Percentiles rank a stretch among this genome's conserved stretches.
Conservation (phyloP, 2,329 filamentous ascomycete species). For the Fusarium sp. region DNA sequence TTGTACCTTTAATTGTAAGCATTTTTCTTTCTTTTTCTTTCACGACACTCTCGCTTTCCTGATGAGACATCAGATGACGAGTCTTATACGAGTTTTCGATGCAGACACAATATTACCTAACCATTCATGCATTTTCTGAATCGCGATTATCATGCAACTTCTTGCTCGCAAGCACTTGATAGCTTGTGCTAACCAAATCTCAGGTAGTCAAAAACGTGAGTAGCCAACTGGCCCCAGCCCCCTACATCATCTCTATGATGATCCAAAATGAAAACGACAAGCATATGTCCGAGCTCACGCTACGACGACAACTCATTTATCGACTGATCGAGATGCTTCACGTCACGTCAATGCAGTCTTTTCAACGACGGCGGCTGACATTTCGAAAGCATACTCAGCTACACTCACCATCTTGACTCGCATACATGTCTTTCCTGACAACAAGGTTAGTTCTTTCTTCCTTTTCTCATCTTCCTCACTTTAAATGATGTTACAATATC, state of each 20-base stretch:
- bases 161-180: conserved; percentile 19
- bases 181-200: conserved; percentile 39
- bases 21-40: conserved; percentile 3
- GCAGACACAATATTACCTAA: conserved; percentile 73
- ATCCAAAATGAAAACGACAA: conserved; percentile 89
- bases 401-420: background rate
- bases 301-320: conserved; percentile 57
- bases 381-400: conserved; percentile 25
- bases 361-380: conserved; percentile 44
- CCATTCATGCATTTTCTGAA: conserved; percentile 78
- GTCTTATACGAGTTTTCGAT: conserved; percentile 81
- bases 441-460: conserved; percentile 49
- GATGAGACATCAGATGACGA: conserved; percentile 75
- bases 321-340: conserved; percentile 48
- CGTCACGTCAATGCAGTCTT: conserved; percentile 31
- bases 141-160: conserved; percentile 27
- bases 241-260: conserved; percentile 71
- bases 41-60: conserved; percentile 49
- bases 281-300: conserved; percentile 92
- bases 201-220: conserved; percentile 43
- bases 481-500: conserved; percentile 60
- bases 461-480: background rate
- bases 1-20: conserved; percentile 30
- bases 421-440: background rate
- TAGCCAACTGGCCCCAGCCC: conserved; percentile 28